Evolutionary conservation across 768 basidiomycete genomes (phyloP), one percentile per base, ranked within the genome.

Genomic region (Mycena galericulata): DNA sequence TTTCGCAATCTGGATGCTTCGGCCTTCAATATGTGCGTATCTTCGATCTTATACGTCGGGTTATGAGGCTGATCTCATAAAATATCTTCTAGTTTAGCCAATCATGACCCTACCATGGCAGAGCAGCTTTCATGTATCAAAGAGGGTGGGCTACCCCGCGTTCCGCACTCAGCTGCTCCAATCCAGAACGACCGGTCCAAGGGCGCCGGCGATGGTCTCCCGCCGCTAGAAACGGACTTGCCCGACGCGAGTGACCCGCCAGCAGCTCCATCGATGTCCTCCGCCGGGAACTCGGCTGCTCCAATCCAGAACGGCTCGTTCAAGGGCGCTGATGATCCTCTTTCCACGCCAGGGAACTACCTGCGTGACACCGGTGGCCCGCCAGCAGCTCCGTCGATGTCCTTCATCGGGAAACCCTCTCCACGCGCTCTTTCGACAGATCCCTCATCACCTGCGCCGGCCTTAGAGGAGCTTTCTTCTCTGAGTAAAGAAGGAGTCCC

Each of bases 21-120:
- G 14, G 51, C 67, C 18, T 51, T 72, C 24, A 20, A 46, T 38
- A n/a, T 56, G 70, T 72, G 40, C 49, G 65, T 67, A 30, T 47
- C 27, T 24, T 26, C 9, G 29, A 50, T 56, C n/a, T n/a, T 26
- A 61, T 34, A 32, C 24, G 5, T 18, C 40, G 20, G 3, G 18
- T 6, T 41, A 22, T 26, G 32, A n/a, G 6, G 14, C 32, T 45
- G 9, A 51, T n/a, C 41, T 64, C 34, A 69, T 57, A 41, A 26
- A 30, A 9, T 9, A 4, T 22, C 55, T 18, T 43, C 15, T 24
- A 71, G 70, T 3, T 58, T 71, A 1, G 63, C 66, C 1, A 46
- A 61, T 45, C 46, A 68, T 46, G 70, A 68, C 27, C 15, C 50
- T 29, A 11, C n/a, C 6, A 61, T 72, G 70, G 41, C 51, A 2